Conservation (phyloP, 2,329 filamentous ascomycete species). For the Fusarium newnesense region DNA sequence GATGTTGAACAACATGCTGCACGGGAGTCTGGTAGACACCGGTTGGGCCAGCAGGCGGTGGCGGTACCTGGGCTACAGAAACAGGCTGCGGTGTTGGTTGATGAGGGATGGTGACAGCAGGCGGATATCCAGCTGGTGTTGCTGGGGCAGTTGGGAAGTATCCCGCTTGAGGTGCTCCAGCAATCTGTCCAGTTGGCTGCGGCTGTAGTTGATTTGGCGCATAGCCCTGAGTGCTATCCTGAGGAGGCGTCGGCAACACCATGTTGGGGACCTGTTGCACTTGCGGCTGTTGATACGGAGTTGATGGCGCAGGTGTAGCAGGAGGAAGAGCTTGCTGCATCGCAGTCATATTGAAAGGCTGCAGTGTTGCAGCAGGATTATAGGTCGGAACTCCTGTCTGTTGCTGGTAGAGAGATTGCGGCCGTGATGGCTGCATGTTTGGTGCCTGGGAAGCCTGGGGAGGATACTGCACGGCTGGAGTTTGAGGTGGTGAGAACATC, state of each 20-base stretch:
- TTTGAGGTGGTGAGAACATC: conserved; percentile 13
- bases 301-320: not conserved
- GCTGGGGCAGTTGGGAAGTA: not conserved
- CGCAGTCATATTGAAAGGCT: conserved; percentile 20
- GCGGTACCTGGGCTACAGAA: not conserved
- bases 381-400: not conserved
- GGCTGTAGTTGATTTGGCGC: not conserved
- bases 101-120: not conserved
- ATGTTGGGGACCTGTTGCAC: not conserved
- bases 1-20: not conserved
- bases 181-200: not conserved
- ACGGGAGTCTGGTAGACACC: not conserved
- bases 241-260: not conserved
- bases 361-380: not conserved
- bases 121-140: not conserved
- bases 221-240: not conserved
- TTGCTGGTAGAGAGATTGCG: not conserved
- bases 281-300: not conserved
- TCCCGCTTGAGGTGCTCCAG: not conserved
- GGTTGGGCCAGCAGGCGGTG: not conserved
- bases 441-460: not conserved
- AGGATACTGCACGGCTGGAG: not conserved
- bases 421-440: not conserved
- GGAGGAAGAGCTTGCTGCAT: conserved; percentile 29
- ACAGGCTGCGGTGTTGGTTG: not conserved